Evolutionary conservation across 192 early-diverging fungal species (phyloP).

Genomic region (Allomyces arbusculus): DNA sequence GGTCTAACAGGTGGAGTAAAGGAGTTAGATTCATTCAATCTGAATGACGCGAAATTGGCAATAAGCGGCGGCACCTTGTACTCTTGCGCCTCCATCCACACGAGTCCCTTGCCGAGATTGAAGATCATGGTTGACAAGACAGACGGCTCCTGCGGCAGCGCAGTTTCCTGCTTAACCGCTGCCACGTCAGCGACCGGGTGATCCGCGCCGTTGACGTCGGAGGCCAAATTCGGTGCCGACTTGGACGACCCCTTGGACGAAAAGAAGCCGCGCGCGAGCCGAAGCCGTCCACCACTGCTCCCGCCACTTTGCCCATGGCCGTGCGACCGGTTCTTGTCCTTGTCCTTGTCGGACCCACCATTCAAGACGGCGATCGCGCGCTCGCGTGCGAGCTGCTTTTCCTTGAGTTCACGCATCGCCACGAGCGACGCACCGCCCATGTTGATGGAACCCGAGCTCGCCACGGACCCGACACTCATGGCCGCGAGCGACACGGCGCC

Average conservation of each 20-base stretch:
- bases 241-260: neutral
- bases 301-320: too few species aligned
- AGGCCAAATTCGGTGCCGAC: neutral
- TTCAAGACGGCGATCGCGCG: too few species aligned
- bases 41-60: conserved; percentile 4
- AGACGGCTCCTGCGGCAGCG: conserved; percentile 17
- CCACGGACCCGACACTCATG: neutral
- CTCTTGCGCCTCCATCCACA: conserved; percentile 42
- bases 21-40: conserved; percentile 4
- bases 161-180: neutral
- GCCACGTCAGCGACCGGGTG: neutral
- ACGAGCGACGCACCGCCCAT: neutral
- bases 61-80: conserved; percentile 28
- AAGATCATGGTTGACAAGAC: conserved; percentile 51
- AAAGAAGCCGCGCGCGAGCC: neutral
- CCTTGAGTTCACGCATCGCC: neutral
- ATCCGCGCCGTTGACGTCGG: too few species aligned
- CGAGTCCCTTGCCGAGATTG: conserved; percentile 47
- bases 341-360: too few species aligned
- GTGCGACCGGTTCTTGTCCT: too few species aligned
- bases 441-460: neutral
- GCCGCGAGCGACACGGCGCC: neutral
- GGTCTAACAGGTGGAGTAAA: conserved; percentile 5
- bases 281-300: too few species aligned
- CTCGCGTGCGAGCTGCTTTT: neutral